Percentiles rank a stretch among this genome's conserved stretches.
Evolutionary conservation across 1,139 yeast genomes (phyloP).

Genomic region (Taiozyma sp.): DNA sequence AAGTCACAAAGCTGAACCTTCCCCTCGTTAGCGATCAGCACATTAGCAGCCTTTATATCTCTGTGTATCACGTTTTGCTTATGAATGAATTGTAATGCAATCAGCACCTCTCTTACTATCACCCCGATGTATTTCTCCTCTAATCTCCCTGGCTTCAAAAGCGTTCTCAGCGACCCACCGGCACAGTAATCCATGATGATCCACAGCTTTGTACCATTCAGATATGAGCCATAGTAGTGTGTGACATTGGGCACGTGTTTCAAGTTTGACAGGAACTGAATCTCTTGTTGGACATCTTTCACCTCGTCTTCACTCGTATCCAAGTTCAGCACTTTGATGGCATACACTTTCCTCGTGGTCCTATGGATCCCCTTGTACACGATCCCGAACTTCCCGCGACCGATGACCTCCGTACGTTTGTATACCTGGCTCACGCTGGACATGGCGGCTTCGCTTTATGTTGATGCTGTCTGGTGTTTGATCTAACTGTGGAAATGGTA

Average conservation of each 20-base stretch:
- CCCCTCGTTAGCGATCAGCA: constrained; percentile 84
- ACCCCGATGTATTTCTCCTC: constrained; percentile 84
- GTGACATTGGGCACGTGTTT: constrained; percentile 87
- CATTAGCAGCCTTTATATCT: constrained; percentile 94
- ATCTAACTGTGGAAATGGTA: neutral
- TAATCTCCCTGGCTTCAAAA: constrained; percentile 80
- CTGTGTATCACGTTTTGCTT: constrained; percentile 89
- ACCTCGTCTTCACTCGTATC: constrained; percentile 96
- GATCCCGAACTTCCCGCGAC: constrained; percentile 94
- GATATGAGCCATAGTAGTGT: constrained; percentile 83
- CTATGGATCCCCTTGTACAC: constrained; percentile 74
- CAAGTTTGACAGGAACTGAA: constrained; percentile 77
- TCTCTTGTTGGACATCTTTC: constrained; percentile 89
- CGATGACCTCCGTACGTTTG: constrained; percentile 84
- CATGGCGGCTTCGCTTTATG: constrained; percentile 5
- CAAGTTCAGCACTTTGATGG: constrained; percentile 85
- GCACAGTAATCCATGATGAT: constrained; percentile 97
- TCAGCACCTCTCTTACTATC: constrained; percentile 70
- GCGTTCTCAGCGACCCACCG: constrained; percentile 89
- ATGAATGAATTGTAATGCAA: constrained; percentile 80
- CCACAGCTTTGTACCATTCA: constrained; percentile 89
- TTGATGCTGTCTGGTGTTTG: neutral
- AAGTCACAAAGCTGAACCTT: constrained; percentile 90
- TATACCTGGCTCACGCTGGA: constrained; percentile 37
- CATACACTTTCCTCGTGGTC: constrained; percentile 63